These are phyloP conservation scores for Pseudomassariella vexata DNA, from an alignment of 2,329 filamentous ascomycete species.

Conservation along the genomic window DNA sequence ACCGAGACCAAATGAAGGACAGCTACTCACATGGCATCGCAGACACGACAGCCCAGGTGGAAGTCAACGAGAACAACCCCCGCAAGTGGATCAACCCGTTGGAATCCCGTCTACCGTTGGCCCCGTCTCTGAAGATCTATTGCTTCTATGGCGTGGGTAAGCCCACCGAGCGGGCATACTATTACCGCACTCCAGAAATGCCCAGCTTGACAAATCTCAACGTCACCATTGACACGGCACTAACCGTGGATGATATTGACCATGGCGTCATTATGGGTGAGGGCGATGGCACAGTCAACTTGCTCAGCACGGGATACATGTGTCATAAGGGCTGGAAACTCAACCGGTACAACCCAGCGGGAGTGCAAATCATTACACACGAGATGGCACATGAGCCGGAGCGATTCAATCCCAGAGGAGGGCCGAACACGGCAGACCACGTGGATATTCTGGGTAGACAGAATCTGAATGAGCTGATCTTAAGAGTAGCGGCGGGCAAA, in stretches of 20 bases:
- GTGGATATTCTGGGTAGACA: conserved; percentile 91
- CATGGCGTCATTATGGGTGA: conserved; percentile 94
- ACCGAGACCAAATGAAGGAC: conserved; percentile 61
- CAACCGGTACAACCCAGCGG: conserved; percentile 87
- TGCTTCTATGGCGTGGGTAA: conserved; percentile 97
- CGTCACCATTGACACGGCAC: conserved; percentile 64
- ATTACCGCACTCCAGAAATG: conserved; percentile 67
- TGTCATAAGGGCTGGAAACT: conserved; percentile 92
- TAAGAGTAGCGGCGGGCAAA: conserved; percentile 78
- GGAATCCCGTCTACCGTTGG: conserved; percentile 78
- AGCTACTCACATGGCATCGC: conserved; percentile 90
- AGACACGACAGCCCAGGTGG: conserved; percentile 71
- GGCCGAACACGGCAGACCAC: conserved; percentile 74
- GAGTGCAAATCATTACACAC: conserved; percentile 72
- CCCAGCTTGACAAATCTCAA: conserved; percentile 63
- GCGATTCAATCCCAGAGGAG: conserved; percentile 75
- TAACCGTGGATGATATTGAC: conserved; percentile 60
- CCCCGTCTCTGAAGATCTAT: conserved; percentile 87
- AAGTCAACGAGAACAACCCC: conserved; percentile 70
- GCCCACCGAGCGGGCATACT: conserved; percentile 87
- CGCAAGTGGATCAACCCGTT: conserved; percentile 93
- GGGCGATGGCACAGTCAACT: conserved; percentile 90
- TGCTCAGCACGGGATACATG: conserved; percentile 95
- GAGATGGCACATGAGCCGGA: conserved; percentile 98
- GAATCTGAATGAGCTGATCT: conserved; percentile 82